Percentiles rank a stretch among this genome's conserved stretches.
These are phyloP conservation scores for Lactarius psammicola DNA, from an alignment of 768 basidiomycete genomes.

Conservation along the genomic window DNA sequence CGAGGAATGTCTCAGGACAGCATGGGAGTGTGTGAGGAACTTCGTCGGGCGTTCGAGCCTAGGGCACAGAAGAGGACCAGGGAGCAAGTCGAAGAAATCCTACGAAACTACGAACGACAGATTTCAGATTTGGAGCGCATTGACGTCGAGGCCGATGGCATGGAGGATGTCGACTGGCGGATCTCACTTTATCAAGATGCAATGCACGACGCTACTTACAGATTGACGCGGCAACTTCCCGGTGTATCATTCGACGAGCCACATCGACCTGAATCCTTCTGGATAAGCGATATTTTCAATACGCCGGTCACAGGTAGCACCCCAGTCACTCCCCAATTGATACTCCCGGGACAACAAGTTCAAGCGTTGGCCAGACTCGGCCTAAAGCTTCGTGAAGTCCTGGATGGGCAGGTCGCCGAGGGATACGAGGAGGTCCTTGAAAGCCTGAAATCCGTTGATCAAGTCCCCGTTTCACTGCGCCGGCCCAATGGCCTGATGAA, in stretches of 20 bases:
- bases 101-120: too few relatives aligned
- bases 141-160: neutral
- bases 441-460: neutral
- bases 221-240: too few relatives aligned
- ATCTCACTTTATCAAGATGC: too few relatives aligned
- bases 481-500: too few relatives aligned
- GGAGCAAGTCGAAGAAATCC: neutral
- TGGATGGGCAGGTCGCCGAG: neutral
- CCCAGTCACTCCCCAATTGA: neutral
- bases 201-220: too few relatives aligned
- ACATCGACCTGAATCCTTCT: accelerated
- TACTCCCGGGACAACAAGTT: too few relatives aligned
- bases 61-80: neutral
- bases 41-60: neutral
- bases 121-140: neutral
- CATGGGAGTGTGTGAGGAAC: neutral
- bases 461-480: too few relatives aligned
- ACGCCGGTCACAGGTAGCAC: neutral
- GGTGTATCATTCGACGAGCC: neutral
- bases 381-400: neutral
- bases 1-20: neutral
- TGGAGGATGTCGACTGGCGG: too few relatives aligned
- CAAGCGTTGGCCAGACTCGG: neutral
- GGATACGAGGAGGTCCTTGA: neutral
- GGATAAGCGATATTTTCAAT: neutral